Base-by-base conservation (phyloP, 768 basidiomycete genomes). In the Mycena albidolilacea region DNA sequence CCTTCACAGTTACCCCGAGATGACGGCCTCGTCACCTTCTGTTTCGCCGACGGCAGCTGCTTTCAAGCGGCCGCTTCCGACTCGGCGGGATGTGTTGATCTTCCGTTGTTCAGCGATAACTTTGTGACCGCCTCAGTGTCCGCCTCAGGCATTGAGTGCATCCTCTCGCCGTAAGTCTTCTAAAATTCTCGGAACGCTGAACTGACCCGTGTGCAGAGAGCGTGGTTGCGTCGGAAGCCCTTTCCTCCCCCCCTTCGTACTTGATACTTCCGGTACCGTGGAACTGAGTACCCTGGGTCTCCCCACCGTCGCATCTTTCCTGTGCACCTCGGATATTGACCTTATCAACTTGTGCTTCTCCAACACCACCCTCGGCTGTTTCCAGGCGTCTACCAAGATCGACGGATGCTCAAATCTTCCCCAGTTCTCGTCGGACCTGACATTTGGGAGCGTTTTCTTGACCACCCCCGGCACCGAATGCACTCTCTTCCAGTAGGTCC, bases 141-240 rank as follows among this genome's bases (percentile, higher is more conserved):
- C 63, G 72, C 72, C 58, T 62, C 72, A 5, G 72, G 72, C 14
- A 23, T 69, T 21, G 72, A 73, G 54, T 73, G 72, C 59, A 59
- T 69, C 19, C 72, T 73, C 44, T 73, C 72, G 21, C 62, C 67
- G 72, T 73, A 35, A 39, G 43, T 59, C 54, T 50, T 39, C n/a
- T 68, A 5, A 41, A 2, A 37, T 35, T 39, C 8, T 46, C 48
- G 3, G 17, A 48, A 41, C 7, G 23, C 5, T 10, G 11, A 23
- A 64, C 62, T 48, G 4, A 55, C 43, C 54, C 54, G 6, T 21
- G 12, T 58, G 8, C 61, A 73, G 72, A 5, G 63, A 65, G 9
- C 62, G 67, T n/a, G 68, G 64, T 1, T 73, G 72, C 21, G 30
- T 17, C 8, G 68, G 68, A 19, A 67, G 23, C 59, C 23, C 54